These are phyloP conservation scores for Aspergillus sp. DNA, from an alignment of 2,329 filamentous ascomycete species.

Conservation along the genomic window DNA sequence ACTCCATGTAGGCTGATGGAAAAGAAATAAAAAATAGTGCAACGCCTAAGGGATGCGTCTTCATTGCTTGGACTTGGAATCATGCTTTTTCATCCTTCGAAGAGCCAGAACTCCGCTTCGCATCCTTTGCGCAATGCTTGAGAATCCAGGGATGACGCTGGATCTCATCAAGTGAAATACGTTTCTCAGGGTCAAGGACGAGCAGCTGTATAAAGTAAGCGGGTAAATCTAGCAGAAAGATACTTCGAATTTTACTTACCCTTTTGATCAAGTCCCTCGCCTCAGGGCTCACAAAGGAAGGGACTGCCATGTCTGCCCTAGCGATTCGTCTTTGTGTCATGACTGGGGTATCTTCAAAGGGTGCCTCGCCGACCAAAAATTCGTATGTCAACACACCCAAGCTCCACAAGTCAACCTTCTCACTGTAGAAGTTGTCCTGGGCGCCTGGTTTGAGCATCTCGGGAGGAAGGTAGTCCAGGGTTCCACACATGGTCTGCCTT, in stretches of 20 bases:
- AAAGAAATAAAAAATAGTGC: constrained; percentile 3
- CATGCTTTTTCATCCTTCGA: constrained; percentile 29
- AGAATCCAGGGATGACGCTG: constrained; percentile 92
- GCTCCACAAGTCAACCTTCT: constrained; percentile 96
- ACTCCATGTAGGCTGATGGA: constrained; percentile 11
- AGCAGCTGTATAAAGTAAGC: constrained; percentile 57
- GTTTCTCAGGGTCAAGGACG: constrained; percentile 88
- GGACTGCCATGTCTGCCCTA: constrained; percentile 86
- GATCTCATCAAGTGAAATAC: constrained; percentile 83
- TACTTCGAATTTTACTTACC: constrained; percentile 43
- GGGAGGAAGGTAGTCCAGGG: constrained; percentile 91
- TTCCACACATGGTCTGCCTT: constrained; percentile 92
- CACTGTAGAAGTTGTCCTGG: constrained; percentile 82
- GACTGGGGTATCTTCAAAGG: constrained; percentile 90
- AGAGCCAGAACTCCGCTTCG: constrained; percentile 38
- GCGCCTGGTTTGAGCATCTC: constrained; percentile 89
- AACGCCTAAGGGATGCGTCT: no score
- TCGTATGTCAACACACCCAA: constrained; percentile 93
- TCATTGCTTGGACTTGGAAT: constrained; percentile 5
- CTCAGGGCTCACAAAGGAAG: constrained; percentile 83
- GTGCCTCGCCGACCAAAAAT: constrained; percentile 91
- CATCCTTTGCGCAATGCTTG: constrained; percentile 73
- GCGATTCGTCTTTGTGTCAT: constrained; percentile 92
- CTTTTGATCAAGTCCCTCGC: constrained; percentile 88
- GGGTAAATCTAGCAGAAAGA: background rate